Evolutionary conservation across 257 asterid species (phyloP).

Genomic region (Buddleja alternifolia): DNA sequence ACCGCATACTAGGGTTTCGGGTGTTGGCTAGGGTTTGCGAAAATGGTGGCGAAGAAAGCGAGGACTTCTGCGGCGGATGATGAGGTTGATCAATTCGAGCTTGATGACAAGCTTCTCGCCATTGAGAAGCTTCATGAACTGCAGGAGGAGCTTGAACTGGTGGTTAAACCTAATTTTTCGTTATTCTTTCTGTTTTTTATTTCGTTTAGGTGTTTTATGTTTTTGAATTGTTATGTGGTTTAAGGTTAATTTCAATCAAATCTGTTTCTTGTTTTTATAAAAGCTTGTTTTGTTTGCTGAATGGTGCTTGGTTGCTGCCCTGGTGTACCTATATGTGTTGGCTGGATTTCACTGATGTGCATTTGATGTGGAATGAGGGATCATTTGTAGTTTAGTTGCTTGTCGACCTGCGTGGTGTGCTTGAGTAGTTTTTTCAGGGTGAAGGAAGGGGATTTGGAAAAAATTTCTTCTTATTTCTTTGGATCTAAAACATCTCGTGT

Average conservation of each 20-base stretch:
- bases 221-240: neutral
- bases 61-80: slow-evolving; percentile 39
- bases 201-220: neutral
- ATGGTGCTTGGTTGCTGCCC: neutral
- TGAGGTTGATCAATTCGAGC: slow-evolving; percentile 31
- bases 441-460: neutral
- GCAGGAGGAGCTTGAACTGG: slow-evolving; percentile 59
- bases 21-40: slow-evolving; percentile 20
- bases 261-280: neutral
- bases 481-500: too few species aligned
- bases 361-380: neutral
- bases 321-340: neutral
- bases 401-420: neutral
- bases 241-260: neutral
- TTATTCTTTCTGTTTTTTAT: neutral
- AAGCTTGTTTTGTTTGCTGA: neutral
- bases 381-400: neutral
- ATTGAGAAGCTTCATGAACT: slow-evolving; percentile 52
- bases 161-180: slow-evolving; percentile 3
- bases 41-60: slow-evolving; percentile 55
- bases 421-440: neutral
- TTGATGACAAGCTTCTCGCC: slow-evolving; percentile 28
- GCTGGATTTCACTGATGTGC: neutral
- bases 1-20: slow-evolving; percentile 15
- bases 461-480: neutral